phyloP scores from a whole-genome alignment of 331 rosid species.

The Malus hybrid region DNA sequence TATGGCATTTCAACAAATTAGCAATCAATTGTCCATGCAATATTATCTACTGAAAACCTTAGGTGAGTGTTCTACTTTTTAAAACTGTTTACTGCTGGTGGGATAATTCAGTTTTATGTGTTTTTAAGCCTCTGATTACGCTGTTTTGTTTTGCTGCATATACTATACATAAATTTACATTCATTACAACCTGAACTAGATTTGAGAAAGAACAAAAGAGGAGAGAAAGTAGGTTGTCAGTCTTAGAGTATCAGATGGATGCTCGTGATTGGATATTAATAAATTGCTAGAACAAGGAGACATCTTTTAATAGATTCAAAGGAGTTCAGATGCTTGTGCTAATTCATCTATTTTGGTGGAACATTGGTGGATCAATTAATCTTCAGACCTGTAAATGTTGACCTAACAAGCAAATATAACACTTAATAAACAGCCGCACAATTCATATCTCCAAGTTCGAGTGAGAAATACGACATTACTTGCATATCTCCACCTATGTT shows the following conservation, averaged over 20 bases:
- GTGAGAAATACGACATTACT: neutral
- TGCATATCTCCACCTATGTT: neutral
- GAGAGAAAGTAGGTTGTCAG: neutral
- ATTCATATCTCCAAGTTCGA: neutral
- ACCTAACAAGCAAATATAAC: too few species aligned
- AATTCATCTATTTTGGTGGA: neutral
- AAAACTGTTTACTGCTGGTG: slow-evolving; percentile 4
- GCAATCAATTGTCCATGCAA: slow-evolving; percentile 7
- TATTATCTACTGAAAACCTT: neutral
- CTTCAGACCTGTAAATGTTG: too few species aligned
- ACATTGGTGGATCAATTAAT: neutral
- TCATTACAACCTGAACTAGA: neutral
- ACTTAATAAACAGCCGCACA: too few species aligned
- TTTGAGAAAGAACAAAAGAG: neutral
- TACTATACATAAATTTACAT: neutral
- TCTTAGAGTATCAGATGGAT: neutral
- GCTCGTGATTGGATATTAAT: too few species aligned
- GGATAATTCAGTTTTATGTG: neutral
- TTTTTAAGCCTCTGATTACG: neutral
- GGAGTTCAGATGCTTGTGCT: neutral
- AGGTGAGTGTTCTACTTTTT: slow-evolving; percentile 24
- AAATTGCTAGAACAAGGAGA: neutral
- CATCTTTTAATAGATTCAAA: neutral
- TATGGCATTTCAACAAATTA: slow-evolving; percentile 55
- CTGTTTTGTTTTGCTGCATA: neutral